Percentiles rank a stretch among this genome's conserved stretches.
Conservation (phyloP, 768 basidiomycete genomes). For the Ramaria sp. region DNA sequence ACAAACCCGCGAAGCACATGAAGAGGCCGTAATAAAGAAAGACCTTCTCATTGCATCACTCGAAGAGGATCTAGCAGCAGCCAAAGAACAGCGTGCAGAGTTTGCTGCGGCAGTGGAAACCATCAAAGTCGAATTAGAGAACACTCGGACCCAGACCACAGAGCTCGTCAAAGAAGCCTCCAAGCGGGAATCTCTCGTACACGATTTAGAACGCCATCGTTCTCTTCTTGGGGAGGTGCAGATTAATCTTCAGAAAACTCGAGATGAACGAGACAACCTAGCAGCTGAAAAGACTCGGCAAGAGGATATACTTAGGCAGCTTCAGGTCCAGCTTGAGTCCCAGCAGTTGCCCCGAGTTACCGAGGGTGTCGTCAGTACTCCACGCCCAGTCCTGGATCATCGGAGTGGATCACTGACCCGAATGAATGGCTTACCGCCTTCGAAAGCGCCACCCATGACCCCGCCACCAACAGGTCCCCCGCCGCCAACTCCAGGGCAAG, state of each 20-base stretch:
- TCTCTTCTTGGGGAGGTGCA: conserved; percentile 68
- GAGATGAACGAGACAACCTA: conserved; percentile 72
- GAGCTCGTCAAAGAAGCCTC: conserved; percentile 62
- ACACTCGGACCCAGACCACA: conserved; percentile 46
- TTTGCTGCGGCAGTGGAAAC: conserved; percentile 32
- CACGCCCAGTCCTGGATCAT: conserved; percentile 39
- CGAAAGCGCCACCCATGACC: conserved; percentile 67
- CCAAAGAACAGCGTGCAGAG: conserved; percentile 30
- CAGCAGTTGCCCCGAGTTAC: conserved; percentile 15
- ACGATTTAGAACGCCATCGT: conserved; percentile 71
- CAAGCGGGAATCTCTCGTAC: conserved; percentile 60
- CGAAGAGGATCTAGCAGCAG: conserved; percentile 37
- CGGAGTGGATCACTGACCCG: conserved; percentile 33
- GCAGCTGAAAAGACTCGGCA: conserved; percentile 63
- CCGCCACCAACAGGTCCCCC: conserved; percentile 85
- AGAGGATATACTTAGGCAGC: conserved; percentile 61
- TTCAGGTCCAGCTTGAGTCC: conserved; percentile 50
- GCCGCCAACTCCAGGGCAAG: conserved; percentile 57
- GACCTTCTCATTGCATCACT: conserved; percentile 31
- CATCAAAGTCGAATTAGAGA: conserved; percentile 49
- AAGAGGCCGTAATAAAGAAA: conserved; percentile 42
- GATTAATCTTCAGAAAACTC: conserved; percentile 63
- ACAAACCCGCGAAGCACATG: conserved; percentile 21
- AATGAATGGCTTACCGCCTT: conserved; percentile 53
- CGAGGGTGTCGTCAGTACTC: conserved; percentile 35